phyloP scores from a whole-genome alignment of 257 asterid species.

The Fraxinus pennsylvanica region DNA sequence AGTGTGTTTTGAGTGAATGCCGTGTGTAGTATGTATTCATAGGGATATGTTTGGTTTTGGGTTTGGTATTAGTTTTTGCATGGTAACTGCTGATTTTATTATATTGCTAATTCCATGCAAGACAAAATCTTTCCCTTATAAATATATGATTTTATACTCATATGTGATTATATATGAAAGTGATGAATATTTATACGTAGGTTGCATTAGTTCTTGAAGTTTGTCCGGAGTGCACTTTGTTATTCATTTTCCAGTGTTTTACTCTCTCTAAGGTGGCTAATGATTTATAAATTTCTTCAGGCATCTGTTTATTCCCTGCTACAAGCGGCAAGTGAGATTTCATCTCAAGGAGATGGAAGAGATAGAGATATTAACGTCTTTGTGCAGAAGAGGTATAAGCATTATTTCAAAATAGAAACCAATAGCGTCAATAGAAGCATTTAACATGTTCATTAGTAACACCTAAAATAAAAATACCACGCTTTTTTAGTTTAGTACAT shows the following conservation, averaged over 20 bases:
- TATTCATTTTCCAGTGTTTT: slow-evolving; percentile 10
- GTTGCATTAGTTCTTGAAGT: slow-evolving; percentile 4
- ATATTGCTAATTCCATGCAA: too few relatives aligned
- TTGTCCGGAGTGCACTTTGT: slow-evolving; percentile 15
- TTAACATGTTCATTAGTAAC: not conserved
- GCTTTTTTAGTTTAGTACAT: not conserved
- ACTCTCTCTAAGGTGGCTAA: slow-evolving; percentile 30
- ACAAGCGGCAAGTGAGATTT: slow-evolving; percentile 81
- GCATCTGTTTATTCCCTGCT: slow-evolving; percentile 88
- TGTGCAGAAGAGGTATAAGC: slow-evolving; percentile 73
- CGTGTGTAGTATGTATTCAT: too few relatives aligned
- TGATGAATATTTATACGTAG: not conserved
- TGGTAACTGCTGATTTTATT: too few relatives aligned
- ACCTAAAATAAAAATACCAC: not conserved
- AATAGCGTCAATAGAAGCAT: not conserved
- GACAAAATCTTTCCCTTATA: too few relatives aligned
- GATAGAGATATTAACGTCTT: slow-evolving; percentile 76
- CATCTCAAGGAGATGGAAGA: slow-evolving; percentile 94
- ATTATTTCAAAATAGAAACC: slow-evolving; percentile 7
- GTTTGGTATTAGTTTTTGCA: too few relatives aligned
- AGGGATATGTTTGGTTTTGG: too few relatives aligned
- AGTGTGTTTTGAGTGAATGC: too few relatives aligned
- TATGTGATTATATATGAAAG: not conserved
- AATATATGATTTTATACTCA: too few relatives aligned
- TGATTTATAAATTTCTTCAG: slow-evolving; percentile 47